Percentiles rank a stretch among this genome's conserved stretches.
Evolutionary conservation across 2,329 filamentous ascomycete species (phyloP).

Genomic region (Sporothrix pseudoabietina): DNA sequence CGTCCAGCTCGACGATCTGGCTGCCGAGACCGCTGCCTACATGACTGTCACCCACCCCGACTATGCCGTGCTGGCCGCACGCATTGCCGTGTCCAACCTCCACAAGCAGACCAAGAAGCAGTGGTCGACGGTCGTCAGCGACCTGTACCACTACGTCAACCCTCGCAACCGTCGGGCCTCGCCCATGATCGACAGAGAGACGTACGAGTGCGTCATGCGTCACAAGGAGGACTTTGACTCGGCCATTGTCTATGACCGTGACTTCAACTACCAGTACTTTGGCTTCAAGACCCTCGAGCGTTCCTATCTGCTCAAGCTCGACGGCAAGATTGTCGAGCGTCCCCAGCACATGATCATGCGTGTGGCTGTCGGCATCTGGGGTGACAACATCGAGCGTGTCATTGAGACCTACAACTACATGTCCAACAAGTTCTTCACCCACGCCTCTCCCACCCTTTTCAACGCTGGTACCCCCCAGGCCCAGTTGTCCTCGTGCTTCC

Average conservation of each 20-base stretch:
- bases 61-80: slow-evolving; percentile 96
- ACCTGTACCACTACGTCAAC: slow-evolving; percentile 95
- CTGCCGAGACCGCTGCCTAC: slow-evolving; percentile 97
- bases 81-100: slow-evolving; percentile 98
- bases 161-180: slow-evolving; percentile 81
- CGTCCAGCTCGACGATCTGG: slow-evolving; percentile 92
- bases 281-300: slow-evolving; percentile 99
- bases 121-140: slow-evolving; percentile 91
- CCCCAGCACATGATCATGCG: slow-evolving; percentile 99
- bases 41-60: slow-evolving; percentile 99
- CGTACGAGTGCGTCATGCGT: slow-evolving; percentile 90
- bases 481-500: slow-evolving; percentile 96
- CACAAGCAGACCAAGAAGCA: slow-evolving; percentile 99
- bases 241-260: slow-evolving; percentile 97
- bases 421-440: slow-evolving; percentile 98
- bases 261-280: slow-evolving; percentile 99
- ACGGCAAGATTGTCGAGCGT: slow-evolving; percentile 94
- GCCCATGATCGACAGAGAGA: slow-evolving; percentile 92
- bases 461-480: slow-evolving; percentile 94
- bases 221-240: slow-evolving; percentile 98
- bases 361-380: slow-evolving; percentile 95
- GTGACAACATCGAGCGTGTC: slow-evolving; percentile 89
- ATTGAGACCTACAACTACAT: slow-evolving; percentile 99
- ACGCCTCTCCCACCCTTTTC: slow-evolving; percentile 96
- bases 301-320: slow-evolving; percentile 92